Percentiles rank a stretch among this genome's conserved stretches.
Evolutionary conservation across 352 stramenopile genomes (phyloP).

Genomic region (Phytophthora kernoviae): DNA sequence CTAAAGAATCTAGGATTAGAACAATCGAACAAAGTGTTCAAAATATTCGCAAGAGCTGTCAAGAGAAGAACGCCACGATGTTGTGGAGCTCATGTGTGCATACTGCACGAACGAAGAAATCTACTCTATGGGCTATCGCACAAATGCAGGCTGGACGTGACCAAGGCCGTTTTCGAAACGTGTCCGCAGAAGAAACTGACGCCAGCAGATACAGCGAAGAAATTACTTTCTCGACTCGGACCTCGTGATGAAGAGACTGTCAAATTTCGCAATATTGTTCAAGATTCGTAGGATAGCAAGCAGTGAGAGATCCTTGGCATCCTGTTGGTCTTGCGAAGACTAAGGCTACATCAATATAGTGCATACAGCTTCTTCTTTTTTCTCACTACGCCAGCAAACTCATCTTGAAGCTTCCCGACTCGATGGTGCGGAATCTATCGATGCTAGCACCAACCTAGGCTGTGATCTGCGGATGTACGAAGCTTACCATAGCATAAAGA

Average conservation of each 20-base stretch:
- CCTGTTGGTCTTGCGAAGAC: too few species aligned
- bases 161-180: constrained; percentile 1
- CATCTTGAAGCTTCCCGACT: too few species aligned
- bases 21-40: background rate
- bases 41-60: background rate
- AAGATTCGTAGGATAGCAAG: too few species aligned
- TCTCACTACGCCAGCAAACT: too few species aligned
- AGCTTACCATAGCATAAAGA: too few species aligned
- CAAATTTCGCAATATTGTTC: background rate
- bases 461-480: too few species aligned
- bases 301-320: too few species aligned
- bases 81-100: constrained; percentile 2
- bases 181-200: background rate
- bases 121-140: background rate
- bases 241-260: background rate
- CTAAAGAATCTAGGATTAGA: background rate
- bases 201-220: too few species aligned
- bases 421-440: too few species aligned
- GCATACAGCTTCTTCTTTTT: too few species aligned
- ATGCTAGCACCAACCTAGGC: too few species aligned
- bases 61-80: background rate
- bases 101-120: background rate
- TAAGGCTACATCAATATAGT: too few species aligned
- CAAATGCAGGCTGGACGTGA: background rate
- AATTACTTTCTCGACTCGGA: background rate